phyloP scores from a whole-genome alignment of 2,329 filamentous ascomycete genomes.

The Keithomyces neogunnii region DNA sequence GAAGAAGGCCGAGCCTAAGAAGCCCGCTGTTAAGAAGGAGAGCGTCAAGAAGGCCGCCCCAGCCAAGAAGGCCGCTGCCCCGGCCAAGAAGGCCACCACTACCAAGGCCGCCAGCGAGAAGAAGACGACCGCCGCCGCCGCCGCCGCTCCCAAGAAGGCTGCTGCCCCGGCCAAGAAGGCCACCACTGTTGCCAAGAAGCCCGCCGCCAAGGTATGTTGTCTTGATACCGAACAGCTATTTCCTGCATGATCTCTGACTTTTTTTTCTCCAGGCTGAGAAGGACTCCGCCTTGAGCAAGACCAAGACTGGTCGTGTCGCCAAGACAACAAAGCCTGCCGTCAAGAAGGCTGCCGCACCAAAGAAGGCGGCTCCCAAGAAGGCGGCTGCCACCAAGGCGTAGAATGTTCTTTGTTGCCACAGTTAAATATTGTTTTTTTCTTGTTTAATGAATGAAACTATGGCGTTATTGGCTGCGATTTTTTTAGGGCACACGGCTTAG shows the following conservation, averaged over 20 bases:
- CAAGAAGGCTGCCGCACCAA: slow-evolving; percentile 37
- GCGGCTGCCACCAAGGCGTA: slow-evolving; percentile 34
- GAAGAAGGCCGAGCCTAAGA: slow-evolving; percentile 47
- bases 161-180: slow-evolving; percentile 19
- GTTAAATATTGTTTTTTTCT: slow-evolving; percentile 8
- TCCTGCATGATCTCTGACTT: background rate
- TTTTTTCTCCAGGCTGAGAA: slow-evolving; percentile 40
- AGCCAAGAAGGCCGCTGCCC: slow-evolving; percentile 22
- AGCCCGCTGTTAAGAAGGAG: slow-evolving; percentile 25
- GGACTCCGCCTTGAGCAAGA: slow-evolving; percentile 62
- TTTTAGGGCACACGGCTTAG: slow-evolving; percentile 10
- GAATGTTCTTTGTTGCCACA: slow-evolving; percentile 14
- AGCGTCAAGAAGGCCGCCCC: slow-evolving; percentile 21
- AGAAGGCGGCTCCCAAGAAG: slow-evolving; percentile 39
- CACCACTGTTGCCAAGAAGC: slow-evolving; percentile 15
- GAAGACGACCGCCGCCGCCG: slow-evolving; percentile 13
- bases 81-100: slow-evolving; percentile 16
- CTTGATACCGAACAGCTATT: slow-evolving; percentile 16
- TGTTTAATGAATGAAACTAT: slow-evolving; percentile 27
- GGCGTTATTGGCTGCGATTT: slow-evolving; percentile 24
- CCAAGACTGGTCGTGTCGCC: slow-evolving; percentile 77
- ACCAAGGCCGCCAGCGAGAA: slow-evolving; percentile 2
- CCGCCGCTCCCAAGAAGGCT: slow-evolving; percentile 30
- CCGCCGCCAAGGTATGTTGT: slow-evolving; percentile 14
- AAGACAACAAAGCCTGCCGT: slow-evolving; percentile 50